These are phyloP conservation scores for Backusella westeae DNA, from an alignment of 192 early-diverging fungal genomes.

Conservation along the genomic window DNA sequence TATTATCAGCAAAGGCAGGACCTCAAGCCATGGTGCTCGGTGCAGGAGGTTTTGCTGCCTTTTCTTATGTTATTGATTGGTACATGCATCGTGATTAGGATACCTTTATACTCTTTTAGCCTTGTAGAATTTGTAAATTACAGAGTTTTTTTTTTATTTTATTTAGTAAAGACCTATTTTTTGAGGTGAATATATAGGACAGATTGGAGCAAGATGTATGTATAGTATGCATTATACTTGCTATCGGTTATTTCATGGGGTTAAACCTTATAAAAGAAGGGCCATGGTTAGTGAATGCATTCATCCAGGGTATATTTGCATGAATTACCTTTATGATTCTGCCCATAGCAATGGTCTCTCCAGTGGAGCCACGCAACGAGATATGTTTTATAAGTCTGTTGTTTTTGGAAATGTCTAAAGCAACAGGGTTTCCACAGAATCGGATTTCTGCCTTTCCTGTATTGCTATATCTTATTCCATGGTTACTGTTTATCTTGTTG, in stretches of 20 bases:
- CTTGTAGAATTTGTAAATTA: slow-evolving; percentile 5
- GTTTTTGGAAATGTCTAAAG: slow-evolving; percentile 80
- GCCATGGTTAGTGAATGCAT: background rate
- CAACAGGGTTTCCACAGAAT: slow-evolving; percentile 65
- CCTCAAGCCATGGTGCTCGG: slow-evolving; percentile 75
- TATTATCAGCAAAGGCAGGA: slow-evolving; percentile 72
- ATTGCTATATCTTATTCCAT: slow-evolving; percentile 55
- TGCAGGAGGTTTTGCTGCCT: slow-evolving; percentile 93
- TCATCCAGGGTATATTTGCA: background rate
- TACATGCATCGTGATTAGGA: slow-evolving; percentile 67
- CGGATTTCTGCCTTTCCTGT: slow-evolving; percentile 84
- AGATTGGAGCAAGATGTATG: background rate
- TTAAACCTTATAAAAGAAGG: background rate
- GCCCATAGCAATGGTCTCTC: background rate
- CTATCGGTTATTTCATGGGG: background rate
- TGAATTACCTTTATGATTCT: background rate
- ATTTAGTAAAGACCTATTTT: background rate
- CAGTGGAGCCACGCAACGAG: background rate
- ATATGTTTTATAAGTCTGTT: slow-evolving; percentile 32
- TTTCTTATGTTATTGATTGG: slow-evolving; percentile 89
- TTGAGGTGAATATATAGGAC: background rate
- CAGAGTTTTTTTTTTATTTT: background rate
- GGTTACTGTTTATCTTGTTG: slow-evolving; percentile 81
- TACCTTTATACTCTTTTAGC: background rate
- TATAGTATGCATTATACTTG: background rate